Evolutionary conservation across 1,284 basidiomycete species (phyloP), one percentile per base, ranked within the genome.

Genomic region (Puccinia hordei): DNA sequence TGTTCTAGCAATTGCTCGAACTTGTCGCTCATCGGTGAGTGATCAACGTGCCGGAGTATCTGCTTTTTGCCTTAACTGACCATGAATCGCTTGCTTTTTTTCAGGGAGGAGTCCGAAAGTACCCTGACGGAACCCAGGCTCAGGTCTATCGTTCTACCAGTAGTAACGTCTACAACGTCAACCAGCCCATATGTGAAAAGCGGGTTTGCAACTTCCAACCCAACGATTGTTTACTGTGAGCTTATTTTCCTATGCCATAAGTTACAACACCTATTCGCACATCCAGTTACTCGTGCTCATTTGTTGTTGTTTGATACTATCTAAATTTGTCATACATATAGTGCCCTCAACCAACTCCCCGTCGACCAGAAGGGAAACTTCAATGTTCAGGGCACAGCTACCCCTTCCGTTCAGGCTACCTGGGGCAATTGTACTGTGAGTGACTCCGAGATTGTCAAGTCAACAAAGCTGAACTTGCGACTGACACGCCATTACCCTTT

Each of bases 51-150:
- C 27, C 10, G 27, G 57, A 12, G 4, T 27, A 1, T 59, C 57
- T 59, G n/a, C 6, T 4, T 15, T 59, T 63, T 17, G 33, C 22
- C 12, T 38, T 33, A 63, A 33, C 2, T 38, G 10, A 63, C 8
- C 19, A 2, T 63, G 17, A 38, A 8, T 38, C 17, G 9, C 33
- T 63, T 30, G n/a, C n/a, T 4, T 63, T 63, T 38, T n/a, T 22
- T 63, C 33, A 63, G 59, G 59, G 59, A 63, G 59, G 59, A 63
- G 38, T 63, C 33, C 59, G 59, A 63, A 63, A 63, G 33, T 63
- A 63, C 33, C 1, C 59, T 3, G 59, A 63, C 59, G 59, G 59
- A 63, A 63, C 59, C 17, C 59, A 63, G 22, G 59, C 59, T 22
- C 59, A 38, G 12, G 59, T 63, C 9, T 63, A 63, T 38, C 59